phyloP scores from a whole-genome alignment of 257 asterid species.

The Gentiana macrophylla region DNA sequence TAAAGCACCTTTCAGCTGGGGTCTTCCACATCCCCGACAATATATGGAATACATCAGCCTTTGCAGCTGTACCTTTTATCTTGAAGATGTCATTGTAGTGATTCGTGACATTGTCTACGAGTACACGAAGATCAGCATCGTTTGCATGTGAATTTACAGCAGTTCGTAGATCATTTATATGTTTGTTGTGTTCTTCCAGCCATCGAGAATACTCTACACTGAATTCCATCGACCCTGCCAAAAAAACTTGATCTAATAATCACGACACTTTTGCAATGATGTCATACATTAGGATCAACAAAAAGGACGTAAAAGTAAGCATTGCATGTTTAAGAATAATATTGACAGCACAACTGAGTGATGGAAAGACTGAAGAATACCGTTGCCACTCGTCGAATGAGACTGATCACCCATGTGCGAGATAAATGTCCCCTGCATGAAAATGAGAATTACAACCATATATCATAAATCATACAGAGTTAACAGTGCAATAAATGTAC shows the following conservation, averaged over 20 bases:
- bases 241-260: neutral
- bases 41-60: constrained; percentile 86
- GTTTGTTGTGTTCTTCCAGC: constrained; percentile 75
- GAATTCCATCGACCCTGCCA: constrained; percentile 73
- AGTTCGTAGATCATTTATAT: constrained; percentile 54
- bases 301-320: too few species aligned
- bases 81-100: constrained; percentile 67
- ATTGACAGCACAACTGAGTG: too few species aligned
- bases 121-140: constrained; percentile 55
- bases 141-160: constrained; percentile 71
- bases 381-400: constrained; percentile 47
- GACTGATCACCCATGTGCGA: constrained; percentile 74
- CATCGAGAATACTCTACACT: constrained; percentile 77
- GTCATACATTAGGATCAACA: too few species aligned
- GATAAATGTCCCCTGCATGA: constrained; percentile 43
- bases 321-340: too few species aligned
- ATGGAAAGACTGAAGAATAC: constrained; percentile 26
- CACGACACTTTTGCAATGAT: too few species aligned
- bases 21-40: constrained; percentile 99
- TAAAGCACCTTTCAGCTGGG: constrained; percentile 87
- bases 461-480: neutral
- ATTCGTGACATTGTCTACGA: constrained; percentile 56
- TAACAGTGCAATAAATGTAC: neutral
- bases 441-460: constrained; percentile 3
- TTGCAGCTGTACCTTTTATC: constrained; percentile 79